Evolutionary conservation across 768 basidiomycete genomes (phyloP).

Genomic region (Hysterangium stoloniferum): DNA sequence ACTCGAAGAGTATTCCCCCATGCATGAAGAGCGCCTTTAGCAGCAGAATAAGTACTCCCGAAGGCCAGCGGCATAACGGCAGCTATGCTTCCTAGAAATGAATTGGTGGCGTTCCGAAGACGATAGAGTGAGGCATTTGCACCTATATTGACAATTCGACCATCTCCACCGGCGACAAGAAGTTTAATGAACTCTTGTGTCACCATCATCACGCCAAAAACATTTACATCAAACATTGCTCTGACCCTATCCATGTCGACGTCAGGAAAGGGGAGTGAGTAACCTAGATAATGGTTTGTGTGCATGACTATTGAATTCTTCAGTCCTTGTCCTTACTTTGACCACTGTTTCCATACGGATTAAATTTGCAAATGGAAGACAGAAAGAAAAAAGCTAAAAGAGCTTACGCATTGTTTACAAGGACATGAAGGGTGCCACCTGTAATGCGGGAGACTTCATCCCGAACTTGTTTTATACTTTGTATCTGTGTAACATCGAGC

Average conservation of each 20-base stretch:
- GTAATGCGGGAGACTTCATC: constrained; percentile 5
- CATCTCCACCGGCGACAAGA: constrained; percentile 12
- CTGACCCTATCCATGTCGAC: constrained; percentile 10
- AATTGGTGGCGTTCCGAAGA: background rate
- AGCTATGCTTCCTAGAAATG: constrained; percentile 10
- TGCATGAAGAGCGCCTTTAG: constrained; percentile 16
- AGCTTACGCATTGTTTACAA: constrained; percentile 18
- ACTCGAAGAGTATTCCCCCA: constrained; percentile 16
- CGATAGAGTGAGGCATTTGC: background rate
- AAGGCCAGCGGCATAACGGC: constrained; percentile 14
- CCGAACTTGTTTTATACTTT: constrained; percentile 10
- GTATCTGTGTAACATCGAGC: constrained; percentile 15
- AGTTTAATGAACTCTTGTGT: constrained; percentile 15
- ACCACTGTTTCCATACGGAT: too few relatives aligned
- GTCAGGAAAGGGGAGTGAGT: constrained; percentile 12
- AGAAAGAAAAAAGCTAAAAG: background rate
- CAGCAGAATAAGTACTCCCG: constrained; percentile 12
- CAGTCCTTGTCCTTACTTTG: constrained; percentile 11
- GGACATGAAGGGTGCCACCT: constrained; percentile 14
- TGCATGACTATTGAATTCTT: too few relatives aligned
- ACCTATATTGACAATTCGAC: constrained; percentile 17
- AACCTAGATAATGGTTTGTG: constrained; percentile 1
- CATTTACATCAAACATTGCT: constrained; percentile 16
- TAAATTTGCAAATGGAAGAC: background rate
- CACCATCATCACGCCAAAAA: constrained; percentile 17